These are phyloP conservation scores for Cryptomeria japonica DNA, from an alignment of 75 land plant genomes.

Conservation along the genomic window DNA sequence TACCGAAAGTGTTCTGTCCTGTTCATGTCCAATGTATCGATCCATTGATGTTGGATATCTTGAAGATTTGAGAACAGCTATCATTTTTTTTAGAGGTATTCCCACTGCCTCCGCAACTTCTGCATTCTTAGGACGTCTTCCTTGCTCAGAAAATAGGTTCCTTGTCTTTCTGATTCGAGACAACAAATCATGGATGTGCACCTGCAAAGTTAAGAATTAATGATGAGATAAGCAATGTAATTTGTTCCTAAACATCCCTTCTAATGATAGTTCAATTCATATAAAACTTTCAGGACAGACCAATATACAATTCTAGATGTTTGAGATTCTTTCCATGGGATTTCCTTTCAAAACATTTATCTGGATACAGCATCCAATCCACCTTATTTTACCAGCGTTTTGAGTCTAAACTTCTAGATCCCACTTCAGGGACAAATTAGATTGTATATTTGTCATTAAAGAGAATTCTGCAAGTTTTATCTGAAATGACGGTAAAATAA, in stretches of 20 bases:
- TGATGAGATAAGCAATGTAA: neutral
- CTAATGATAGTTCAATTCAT: neutral
- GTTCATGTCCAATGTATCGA: conserved; percentile 59
- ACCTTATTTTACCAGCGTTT: neutral
- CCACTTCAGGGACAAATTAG: neutral
- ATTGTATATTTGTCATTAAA: neutral
- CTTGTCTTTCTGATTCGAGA: conserved; percentile 78
- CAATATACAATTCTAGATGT: neutral
- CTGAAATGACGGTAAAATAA: neutral
- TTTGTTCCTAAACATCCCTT: neutral
- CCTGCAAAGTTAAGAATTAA: conserved; percentile 31
- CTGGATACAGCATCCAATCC: neutral
- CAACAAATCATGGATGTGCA: conserved; percentile 80
- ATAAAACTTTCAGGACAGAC: neutral
- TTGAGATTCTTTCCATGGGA: neutral
- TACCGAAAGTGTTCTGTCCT: conserved; percentile 70
- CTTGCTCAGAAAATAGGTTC: conserved; percentile 62
- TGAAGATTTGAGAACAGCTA: conserved; percentile 50
- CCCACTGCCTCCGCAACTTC: conserved; percentile 84
- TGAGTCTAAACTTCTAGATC: neutral
- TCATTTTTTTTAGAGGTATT: conserved; percentile 64
- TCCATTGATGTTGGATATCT: conserved; percentile 82
- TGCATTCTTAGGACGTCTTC: conserved; percentile 63
- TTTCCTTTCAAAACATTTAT: neutral
- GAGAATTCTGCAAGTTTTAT: neutral